Percentiles rank a stretch among this genome's conserved stretches.
These are phyloP conservation scores for Heliamphora exappendiculata DNA, from an alignment of 148 eudicot species.

Conservation along the genomic window DNA sequence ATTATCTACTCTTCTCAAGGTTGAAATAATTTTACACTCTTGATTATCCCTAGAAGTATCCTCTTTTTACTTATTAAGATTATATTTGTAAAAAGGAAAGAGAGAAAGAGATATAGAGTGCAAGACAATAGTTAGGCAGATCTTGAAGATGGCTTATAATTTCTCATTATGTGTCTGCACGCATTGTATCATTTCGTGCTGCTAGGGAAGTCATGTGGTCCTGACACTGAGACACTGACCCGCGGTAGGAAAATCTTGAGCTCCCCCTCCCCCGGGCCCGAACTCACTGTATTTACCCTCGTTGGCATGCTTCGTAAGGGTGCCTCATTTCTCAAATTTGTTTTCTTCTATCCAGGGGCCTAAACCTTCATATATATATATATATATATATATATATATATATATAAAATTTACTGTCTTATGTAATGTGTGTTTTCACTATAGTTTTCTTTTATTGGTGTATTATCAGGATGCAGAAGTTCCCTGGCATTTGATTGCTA, in stretches of 20 bases:
- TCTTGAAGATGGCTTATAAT: too few species aligned
- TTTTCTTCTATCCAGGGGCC: background rate
- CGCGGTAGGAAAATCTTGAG: too few species aligned
- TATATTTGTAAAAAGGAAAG: too few species aligned
- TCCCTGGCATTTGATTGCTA: slow-evolving; percentile 74
- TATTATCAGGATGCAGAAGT: slow-evolving; percentile 55
- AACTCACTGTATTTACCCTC: background rate
- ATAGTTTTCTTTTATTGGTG: slow-evolving; percentile 9
- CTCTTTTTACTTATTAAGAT: too few species aligned
- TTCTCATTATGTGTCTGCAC: background rate
- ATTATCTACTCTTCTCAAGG: slow-evolving; percentile 61
- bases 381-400: too few species aligned
- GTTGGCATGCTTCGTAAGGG: background rate
- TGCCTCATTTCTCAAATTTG: background rate
- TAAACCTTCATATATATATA: background rate
- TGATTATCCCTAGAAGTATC: background rate
- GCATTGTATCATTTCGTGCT: background rate
- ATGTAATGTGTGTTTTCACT: background rate
- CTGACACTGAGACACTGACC: background rate
- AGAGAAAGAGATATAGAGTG: too few species aligned
- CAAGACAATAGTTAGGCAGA: too few species aligned
- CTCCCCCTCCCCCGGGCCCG: background rate
- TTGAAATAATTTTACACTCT: background rate
- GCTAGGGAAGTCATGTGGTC: background rate
- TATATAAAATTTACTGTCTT: background rate